Evolutionary conservation across 2,329 filamentous ascomycete species (phyloP).

Genomic region (Juglanconis juglandina): DNA sequence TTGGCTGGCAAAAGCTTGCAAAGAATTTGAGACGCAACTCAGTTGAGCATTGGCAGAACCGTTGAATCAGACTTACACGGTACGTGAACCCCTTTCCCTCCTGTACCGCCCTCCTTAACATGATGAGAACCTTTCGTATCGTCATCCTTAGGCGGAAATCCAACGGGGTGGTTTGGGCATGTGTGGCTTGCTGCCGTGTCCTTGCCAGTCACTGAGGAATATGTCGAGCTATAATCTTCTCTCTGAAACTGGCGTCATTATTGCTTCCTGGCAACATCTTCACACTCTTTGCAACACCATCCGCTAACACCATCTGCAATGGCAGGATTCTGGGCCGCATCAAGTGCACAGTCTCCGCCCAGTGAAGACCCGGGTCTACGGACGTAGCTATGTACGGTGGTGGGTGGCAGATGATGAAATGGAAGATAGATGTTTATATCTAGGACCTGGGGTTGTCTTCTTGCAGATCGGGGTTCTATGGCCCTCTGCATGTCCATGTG

Average conservation of each 20-base stretch:
- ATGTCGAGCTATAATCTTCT: conserved; percentile 49
- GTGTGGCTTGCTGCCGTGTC: conserved; percentile 27
- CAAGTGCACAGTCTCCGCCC: too few relatives aligned
- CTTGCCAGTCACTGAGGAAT: conserved; percentile 26
- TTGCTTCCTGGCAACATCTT: too few relatives aligned
- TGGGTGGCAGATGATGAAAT: too few relatives aligned
- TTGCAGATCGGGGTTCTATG: too few relatives aligned
- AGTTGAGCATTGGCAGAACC: background rate
- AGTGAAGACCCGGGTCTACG: too few relatives aligned
- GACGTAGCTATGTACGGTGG: too few relatives aligned
- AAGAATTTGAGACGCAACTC: background rate
- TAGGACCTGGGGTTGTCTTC: too few relatives aligned
- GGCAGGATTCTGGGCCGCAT: background rate
- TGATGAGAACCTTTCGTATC: conserved; percentile 84
- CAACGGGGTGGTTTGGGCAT: conserved; percentile 28
- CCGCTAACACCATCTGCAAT: background rate
- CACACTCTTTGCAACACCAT: background rate
- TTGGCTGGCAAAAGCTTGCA: background rate
- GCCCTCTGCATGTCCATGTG: too few relatives aligned
- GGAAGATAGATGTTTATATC: too few relatives aligned
- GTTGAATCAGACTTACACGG: background rate
- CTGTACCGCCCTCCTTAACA: conserved; percentile 30
- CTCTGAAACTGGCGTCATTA: conserved; percentile 36
- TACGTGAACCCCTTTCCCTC: conserved; percentile 10
- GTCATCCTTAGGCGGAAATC: conserved; percentile 94